Evolutionary conservation across 1,139 yeast genomes (phyloP).

Genomic region (Cylindricascospora bacillispora): DNA sequence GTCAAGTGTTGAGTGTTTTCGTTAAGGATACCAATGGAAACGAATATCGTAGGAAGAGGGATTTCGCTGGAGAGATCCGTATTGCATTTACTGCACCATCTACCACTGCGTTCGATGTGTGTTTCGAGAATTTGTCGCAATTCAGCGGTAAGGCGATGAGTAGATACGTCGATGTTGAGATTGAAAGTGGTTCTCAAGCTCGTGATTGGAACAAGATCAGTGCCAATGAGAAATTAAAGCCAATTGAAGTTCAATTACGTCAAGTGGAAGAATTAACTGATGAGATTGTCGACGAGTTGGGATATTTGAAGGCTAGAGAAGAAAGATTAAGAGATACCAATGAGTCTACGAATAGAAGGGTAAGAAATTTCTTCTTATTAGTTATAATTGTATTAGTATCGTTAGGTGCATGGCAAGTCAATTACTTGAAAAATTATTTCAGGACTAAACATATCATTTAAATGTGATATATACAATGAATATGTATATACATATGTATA

Average conservation of each 20-base stretch:
- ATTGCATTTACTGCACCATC: conserved; percentile 77
- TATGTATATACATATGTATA: conserved; percentile 1
- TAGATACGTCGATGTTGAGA: conserved; percentile 73
- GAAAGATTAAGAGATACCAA: conserved; percentile 90
- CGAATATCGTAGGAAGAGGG: conserved; percentile 54
- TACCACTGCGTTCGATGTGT: conserved; percentile 78
- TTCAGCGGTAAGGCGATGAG: conserved; percentile 31
- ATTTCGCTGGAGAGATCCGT: conserved; percentile 50
- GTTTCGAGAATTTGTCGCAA: conserved; percentile 57
- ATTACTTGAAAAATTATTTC: conserved; percentile 85
- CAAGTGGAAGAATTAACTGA: conserved; percentile 71
- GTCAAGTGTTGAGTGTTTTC: conserved; percentile 55
- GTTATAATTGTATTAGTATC: conserved; percentile 57
- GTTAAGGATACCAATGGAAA: conserved; percentile 60
- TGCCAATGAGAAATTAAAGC: conserved; percentile 85
- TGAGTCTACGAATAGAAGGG: conserved; percentile 72
- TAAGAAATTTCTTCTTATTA: conserved; percentile 67
- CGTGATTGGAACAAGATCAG: conserved; percentile 96
- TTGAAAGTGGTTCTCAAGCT: conserved; percentile 93
- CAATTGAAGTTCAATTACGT: conserved; percentile 80
- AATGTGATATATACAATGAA: not conserved
- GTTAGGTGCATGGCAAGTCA: conserved; percentile 85
- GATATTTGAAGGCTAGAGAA: conserved; percentile 77
- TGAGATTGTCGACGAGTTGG: conserved; percentile 67
- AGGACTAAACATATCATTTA: conserved; percentile 86